Base-by-base conservation (phyloP, 116 monocot genomes). In the Thalassia testudinum region DNA sequence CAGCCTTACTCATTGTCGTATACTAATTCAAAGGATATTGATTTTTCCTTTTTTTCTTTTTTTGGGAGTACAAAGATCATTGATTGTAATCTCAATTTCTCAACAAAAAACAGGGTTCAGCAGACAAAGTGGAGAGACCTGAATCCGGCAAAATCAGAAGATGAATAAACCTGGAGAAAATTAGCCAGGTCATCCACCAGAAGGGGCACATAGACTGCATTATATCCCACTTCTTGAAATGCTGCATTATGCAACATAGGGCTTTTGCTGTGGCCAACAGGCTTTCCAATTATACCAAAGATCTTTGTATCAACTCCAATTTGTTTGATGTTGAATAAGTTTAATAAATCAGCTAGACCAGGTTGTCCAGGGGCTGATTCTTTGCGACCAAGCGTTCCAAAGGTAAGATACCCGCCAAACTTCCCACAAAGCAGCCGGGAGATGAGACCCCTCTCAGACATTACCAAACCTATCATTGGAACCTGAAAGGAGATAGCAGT, bases 351-450 rank as follows among this genome's bases (percentile, higher is more conserved):
- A 50, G 71, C 43, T 19, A 84, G 57, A 49, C 88, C 77, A 42
- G 87, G 84, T 52, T 95, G 95, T 20, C 95, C 95, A 44, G 95
- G 84, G 42, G 95, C 88, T 43, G 95, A 95, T 75, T 75, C 77
- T 72, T 78, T 78, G n/a, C n/a, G n/a, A n/a, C n/a, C n/a, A n/a
- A 95, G 65, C 38, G 76, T 38, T 23, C 79, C 95, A 73, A 95
- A 95, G 14, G 88, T 95, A 52, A 95, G 78, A 66, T 81, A 95
- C 49, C 95, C 88, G 34, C 95, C 95, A 70, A 88, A 95, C 49
- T 95, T 95, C 12, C 87, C 62, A 59, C 81, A 79, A 57, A 95
- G 74, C 52, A 95, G 50, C 23, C 95, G 78, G 17, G 88, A 95
- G 59, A 95, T 85, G 12, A 85, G 22, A 43, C 95, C 95, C 70